Evolutionary conservation across 805 yeast species (phyloP).

Genomic region (Saccharomycopsis sp.): DNA sequence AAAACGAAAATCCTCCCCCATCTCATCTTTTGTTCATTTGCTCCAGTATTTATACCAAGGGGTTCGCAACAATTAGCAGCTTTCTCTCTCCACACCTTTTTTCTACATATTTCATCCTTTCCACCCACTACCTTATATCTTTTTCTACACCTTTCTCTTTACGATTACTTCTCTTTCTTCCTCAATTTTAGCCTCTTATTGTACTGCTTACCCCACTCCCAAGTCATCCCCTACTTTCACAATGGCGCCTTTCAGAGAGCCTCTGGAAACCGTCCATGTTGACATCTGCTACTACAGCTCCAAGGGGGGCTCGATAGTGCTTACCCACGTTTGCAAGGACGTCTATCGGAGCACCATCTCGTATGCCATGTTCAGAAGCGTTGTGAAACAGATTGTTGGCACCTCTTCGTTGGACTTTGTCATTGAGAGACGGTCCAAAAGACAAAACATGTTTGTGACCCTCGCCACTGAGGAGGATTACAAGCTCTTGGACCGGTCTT

Average conservation of each 20-base stretch:
- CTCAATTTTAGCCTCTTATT: too few relatives aligned
- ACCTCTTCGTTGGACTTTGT: neutral
- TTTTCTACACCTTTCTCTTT: neutral
- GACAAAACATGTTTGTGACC: conserved; percentile 34
- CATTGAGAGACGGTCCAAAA: conserved; percentile 41
- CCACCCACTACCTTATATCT: neutral
- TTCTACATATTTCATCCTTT: neutral
- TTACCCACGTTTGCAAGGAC: neutral
- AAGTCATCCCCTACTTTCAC: neutral
- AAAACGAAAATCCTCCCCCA: too few relatives aligned
- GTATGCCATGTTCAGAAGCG: neutral
- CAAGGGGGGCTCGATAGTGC: neutral
- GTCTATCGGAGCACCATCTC: neutral
- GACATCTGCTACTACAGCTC: neutral
- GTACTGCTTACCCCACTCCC: neutral
- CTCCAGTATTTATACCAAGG: too few relatives aligned
- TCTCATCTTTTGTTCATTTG: too few relatives aligned
- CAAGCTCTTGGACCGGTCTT: conserved; percentile 37
- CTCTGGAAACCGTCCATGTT: neutral
- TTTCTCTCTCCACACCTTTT: neutral
- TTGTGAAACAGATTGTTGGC: neutral
- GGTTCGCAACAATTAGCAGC: neutral
- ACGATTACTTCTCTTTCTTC: neutral
- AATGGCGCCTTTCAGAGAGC: neutral
- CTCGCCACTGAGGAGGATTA: conserved; percentile 37